These are phyloP conservation scores for Kuraishia hungarica DNA, from an alignment of 805 yeast genomes.

Conservation along the genomic window DNA sequence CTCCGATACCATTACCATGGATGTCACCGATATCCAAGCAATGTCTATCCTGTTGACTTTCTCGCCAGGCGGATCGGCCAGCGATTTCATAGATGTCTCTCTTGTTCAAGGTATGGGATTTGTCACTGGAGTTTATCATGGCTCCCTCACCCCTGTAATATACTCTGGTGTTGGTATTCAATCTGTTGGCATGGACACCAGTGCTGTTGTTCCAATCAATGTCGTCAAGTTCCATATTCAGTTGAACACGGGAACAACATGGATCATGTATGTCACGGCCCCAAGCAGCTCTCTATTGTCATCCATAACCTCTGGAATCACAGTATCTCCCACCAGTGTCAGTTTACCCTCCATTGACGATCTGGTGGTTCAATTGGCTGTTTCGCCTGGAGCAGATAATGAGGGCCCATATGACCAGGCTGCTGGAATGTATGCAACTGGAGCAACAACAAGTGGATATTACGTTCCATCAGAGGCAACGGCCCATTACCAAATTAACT, in stretches of 20 bases:
- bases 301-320: conserved; percentile 22
- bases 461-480: conserved; percentile 13
- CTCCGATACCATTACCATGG: conserved; percentile 26
- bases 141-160: conserved; percentile 35
- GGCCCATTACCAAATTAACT: conserved; percentile 34
- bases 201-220: conserved; percentile 18
- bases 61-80: conserved; percentile 21
- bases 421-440: conserved; percentile 60
- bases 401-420: conserved; percentile 48
- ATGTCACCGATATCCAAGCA: conserved; percentile 36
- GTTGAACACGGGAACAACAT: conserved; percentile 30
- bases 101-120: conserved; percentile 57
- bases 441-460: conserved; percentile 33
- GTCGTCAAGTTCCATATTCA: conserved; percentile 30
- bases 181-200: conserved; percentile 26
- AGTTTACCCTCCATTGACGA: conserved; percentile 20
- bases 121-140: conserved; percentile 41
- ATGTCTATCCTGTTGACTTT: conserved; percentile 42
- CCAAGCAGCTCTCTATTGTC: conserved; percentile 21
- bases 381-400: conserved; percentile 25
- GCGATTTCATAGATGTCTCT: conserved; percentile 36
- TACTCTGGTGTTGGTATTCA: conserved; percentile 38
- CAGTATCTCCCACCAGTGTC: conserved; percentile 28
- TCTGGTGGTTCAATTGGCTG: conserved; percentile 42
- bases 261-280: conserved; percentile 44